These are phyloP conservation scores for Penicillium salamii DNA, from an alignment of 495 filamentous ascomycete genomes.

Conservation along the genomic window DNA sequence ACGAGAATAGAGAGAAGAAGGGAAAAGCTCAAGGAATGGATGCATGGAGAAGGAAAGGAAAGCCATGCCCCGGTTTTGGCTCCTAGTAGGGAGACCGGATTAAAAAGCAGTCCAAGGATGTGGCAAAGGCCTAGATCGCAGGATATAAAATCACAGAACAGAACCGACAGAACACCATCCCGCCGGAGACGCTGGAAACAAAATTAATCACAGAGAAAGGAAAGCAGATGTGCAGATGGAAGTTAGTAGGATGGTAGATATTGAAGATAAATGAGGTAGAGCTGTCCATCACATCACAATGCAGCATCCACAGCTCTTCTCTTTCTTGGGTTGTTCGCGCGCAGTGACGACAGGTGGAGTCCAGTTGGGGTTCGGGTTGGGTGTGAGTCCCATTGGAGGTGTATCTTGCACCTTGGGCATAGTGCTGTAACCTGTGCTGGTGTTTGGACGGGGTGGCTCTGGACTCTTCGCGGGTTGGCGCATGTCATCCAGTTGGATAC, in stretches of 20 bases:
- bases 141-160: slow-evolving; percentile 19
- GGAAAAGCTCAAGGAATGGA: slow-evolving; percentile 16
- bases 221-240: slow-evolving; percentile 16
- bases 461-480: slow-evolving; percentile 33
- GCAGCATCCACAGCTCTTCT: slow-evolving; percentile 51
- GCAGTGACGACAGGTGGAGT: slow-evolving; percentile 41
- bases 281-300: slow-evolving; percentile 48
- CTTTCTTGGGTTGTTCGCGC: slow-evolving; percentile 36
- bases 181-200: slow-evolving; percentile 32
- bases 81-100: slow-evolving; percentile 7
- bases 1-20: slow-evolving; percentile 17
- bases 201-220: slow-evolving; percentile 18
- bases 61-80: slow-evolving; percentile 14
- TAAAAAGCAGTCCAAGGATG: slow-evolving; percentile 18
- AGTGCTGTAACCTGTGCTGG: slow-evolving; percentile 47
- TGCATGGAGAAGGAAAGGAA: slow-evolving; percentile 6
- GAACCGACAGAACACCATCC: slow-evolving; percentile 37
- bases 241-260: slow-evolving; percentile 2
- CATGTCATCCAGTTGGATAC: slow-evolving; percentile 18
- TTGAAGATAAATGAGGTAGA: neutral
- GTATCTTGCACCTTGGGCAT: slow-evolving; percentile 53
- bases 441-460: slow-evolving; percentile 37
- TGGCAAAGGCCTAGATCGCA: slow-evolving; percentile 13
- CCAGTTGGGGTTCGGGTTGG: slow-evolving; percentile 34
- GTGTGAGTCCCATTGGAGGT: slow-evolving; percentile 31